Evolutionary conservation across 2,329 filamentous ascomycete genomes (phyloP), one percentile per base, ranked within the genome.

Genomic region (Diplocarpon mali): DNA sequence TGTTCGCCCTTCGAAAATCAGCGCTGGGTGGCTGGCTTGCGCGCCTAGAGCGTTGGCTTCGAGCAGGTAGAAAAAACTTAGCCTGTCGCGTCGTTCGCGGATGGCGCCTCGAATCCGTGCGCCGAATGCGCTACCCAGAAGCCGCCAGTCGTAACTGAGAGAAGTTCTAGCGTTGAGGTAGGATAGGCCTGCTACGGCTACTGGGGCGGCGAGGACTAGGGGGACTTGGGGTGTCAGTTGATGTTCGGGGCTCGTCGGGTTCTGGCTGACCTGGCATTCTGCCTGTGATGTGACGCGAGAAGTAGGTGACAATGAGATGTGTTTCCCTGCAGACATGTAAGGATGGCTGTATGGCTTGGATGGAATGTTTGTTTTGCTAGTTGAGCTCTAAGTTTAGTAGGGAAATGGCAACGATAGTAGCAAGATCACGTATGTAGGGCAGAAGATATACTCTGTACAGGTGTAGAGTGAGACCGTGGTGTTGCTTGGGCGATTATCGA

Each of bases 161-260:
- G 74, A 71, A 47, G 72, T 73, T 60, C 75, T 79, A 35, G 83
- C 87, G 59, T 92, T 86, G 54, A 90, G 63, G 62, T 93, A 94
- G 28, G 85, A 83, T n/a, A 83, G 67, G 3, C 73, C 72, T 4
- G 83, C 82, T 27, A 73, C 71, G 36, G 76, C 72, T 13, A 80
- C 80, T 14, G 83, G 78, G 24, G 72, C 67, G 6, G 76, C 69
- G 39, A 78, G 50, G 16, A 67, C 62, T 16, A 78, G 62, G 36
- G 76, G 73, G 35, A 76, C 72, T 17, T 16, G 16, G 38, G 46
- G 28, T 45, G 31, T 46, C 28, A 44, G 35, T 37, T 34, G n/a
- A 8, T 6, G 12, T 24, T 24, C 4, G 20, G 44, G 32, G 2
- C 11, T 20, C 1, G 27, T 13, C 37, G 12, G 34, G 14, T 15